phyloP scores from a whole-genome alignment of 768 basidiomycete species.

The Suillus fuscotomentosus region DNA sequence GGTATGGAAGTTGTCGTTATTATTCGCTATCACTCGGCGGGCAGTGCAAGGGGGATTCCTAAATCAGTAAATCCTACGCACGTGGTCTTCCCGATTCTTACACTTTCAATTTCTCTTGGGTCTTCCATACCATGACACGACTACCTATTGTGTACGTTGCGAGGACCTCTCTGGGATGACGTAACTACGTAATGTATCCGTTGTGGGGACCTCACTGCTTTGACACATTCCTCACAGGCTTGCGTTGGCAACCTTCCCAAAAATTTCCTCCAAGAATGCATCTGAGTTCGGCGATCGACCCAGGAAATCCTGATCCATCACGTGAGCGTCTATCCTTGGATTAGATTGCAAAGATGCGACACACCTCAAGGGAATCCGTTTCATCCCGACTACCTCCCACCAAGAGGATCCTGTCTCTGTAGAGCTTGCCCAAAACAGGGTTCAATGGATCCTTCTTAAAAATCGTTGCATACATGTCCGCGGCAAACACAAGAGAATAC shows the following conservation, averaged over 20 bases:
- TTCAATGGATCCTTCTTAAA: constrained; percentile 80
- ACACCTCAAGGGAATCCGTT: constrained; percentile 71
- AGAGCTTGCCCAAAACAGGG: constrained; percentile 60
- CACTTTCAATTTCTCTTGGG: too few species aligned
- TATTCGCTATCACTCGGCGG: not conserved
- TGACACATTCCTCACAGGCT: constrained; percentile 24
- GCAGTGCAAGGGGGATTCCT: not conserved
- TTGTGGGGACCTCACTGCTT: not conserved
- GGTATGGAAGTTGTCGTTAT: not conserved
- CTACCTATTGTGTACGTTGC: not conserved
- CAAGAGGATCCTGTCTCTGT: constrained; percentile 73
- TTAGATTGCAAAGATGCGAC: constrained; percentile 1
- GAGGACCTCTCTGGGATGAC: not conserved
- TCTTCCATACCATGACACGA: not conserved
- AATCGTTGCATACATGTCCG: constrained; percentile 68
- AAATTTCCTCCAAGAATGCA: constrained; percentile 70
- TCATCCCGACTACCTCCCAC: constrained; percentile 82
- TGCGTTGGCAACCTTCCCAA: constrained; percentile 42
- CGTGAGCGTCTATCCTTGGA: not conserved
- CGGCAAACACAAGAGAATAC: constrained; percentile 66
- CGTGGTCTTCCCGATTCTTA: not conserved
- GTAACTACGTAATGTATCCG: not conserved
- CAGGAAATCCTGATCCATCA: constrained; percentile 61
- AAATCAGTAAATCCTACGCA: not conserved
- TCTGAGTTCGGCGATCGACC: constrained; percentile 72